Evolutionary conservation across 805 yeast genomes (phyloP).

Genomic region (Candida sanyiensis): DNA sequence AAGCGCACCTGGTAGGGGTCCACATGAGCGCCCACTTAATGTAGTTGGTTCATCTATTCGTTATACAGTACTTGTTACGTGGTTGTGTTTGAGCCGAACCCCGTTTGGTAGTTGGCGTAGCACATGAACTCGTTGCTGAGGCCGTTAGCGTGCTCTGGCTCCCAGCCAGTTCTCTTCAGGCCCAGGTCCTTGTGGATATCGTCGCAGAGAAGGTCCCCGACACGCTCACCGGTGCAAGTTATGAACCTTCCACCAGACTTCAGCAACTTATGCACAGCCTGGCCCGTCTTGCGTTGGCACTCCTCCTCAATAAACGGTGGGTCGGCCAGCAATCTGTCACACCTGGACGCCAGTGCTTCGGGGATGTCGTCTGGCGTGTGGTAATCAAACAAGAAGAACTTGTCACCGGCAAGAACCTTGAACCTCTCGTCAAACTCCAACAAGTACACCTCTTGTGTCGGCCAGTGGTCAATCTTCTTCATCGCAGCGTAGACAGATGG

Average conservation of each 20-base stretch:
- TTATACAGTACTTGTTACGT: too few species aligned
- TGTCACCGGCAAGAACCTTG: constrained; percentile 62
- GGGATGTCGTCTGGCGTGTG: constrained; percentile 61
- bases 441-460: constrained; percentile 65
- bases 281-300: constrained; percentile 67
- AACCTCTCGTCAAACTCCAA: constrained; percentile 79
- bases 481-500: constrained; percentile 91
- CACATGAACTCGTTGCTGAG: constrained; percentile 84
- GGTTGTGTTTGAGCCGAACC: too few species aligned
- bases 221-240: constrained; percentile 88
- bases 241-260: constrained; percentile 36
- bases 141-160: constrained; percentile 80
- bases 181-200: constrained; percentile 26
- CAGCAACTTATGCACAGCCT: constrained; percentile 58
- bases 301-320: constrained; percentile 84
- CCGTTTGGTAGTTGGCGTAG: constrained; percentile 71
- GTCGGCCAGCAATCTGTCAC: constrained; percentile 71
- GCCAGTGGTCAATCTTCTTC: constrained; percentile 49
- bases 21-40: too few species aligned
- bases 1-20: too few species aligned
- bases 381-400: constrained; percentile 73
- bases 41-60: too few species aligned
- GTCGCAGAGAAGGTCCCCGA: constrained; percentile 38
- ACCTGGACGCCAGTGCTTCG: constrained; percentile 47
- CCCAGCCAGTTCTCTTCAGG: constrained; percentile 55